Evolutionary conservation across 805 yeast species (phyloP).

Genomic region (Ogataea zsoltii): DNA sequence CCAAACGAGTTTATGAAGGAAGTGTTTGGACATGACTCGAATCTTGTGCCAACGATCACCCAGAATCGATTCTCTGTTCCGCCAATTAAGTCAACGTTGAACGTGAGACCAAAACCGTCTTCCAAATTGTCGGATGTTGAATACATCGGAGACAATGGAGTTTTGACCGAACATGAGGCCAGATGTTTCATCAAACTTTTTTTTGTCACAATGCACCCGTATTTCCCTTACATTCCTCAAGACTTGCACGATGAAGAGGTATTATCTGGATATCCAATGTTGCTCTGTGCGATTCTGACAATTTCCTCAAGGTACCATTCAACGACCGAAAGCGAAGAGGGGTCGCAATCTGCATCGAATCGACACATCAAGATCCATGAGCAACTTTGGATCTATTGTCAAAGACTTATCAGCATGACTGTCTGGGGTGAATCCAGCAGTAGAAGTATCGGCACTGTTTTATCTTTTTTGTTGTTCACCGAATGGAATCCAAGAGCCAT

Average conservation of each 20-base stretch:
- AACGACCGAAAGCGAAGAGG: slow-evolving; percentile 40
- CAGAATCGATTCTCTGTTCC: slow-evolving; percentile 41
- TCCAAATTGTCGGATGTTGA: slow-evolving; percentile 57
- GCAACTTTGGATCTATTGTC: slow-evolving; percentile 81
- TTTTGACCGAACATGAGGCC: slow-evolving; percentile 66
- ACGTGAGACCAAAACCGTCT: slow-evolving; percentile 49
- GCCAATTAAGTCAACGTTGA: slow-evolving; percentile 40
- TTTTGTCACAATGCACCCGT: slow-evolving; percentile 82
- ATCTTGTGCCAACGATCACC: slow-evolving; percentile 25
- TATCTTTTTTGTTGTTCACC: slow-evolving; percentile 80
- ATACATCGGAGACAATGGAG: slow-evolving; percentile 53
- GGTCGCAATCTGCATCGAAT: not conserved
- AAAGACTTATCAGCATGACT: slow-evolving; percentile 75
- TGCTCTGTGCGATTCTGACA: slow-evolving; percentile 78
- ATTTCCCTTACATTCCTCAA: slow-evolving; percentile 81
- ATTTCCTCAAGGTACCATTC: slow-evolving; percentile 77
- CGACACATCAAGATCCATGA: slow-evolving; percentile 68
- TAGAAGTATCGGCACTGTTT: slow-evolving; percentile 80
- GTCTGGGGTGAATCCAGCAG: slow-evolving; percentile 95
- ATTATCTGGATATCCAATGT: slow-evolving; percentile 75
- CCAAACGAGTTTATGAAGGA: slow-evolving; percentile 18
- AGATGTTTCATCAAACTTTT: slow-evolving; percentile 56
- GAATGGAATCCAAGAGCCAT: slow-evolving; percentile 97
- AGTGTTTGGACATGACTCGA: slow-evolving; percentile 31
- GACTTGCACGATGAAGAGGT: slow-evolving; percentile 66